A percentile compares a stretch with the other conserved stretches of the same genome.
These are phyloP conservation scores for Neurospora discreta DNA, from an alignment of 495 filamentous ascomycete genomes.

Conservation along the genomic window DNA sequence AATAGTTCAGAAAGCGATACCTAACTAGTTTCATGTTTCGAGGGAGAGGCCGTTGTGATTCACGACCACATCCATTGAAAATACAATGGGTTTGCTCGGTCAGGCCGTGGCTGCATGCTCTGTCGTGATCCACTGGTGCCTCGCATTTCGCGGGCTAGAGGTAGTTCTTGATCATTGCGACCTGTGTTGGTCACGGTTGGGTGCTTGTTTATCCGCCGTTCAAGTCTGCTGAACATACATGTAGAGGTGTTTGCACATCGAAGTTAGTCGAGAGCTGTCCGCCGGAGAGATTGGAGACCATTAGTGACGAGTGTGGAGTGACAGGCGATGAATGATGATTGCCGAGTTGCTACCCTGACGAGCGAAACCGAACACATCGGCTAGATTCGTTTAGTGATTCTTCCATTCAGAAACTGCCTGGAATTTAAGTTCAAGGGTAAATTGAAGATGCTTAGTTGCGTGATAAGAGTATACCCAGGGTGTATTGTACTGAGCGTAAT, in stretches of 20 bases:
- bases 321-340: no score
- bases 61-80: not conserved
- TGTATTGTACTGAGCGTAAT: no score
- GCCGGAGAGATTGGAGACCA: not conserved
- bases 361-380: no score
- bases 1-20: not conserved
- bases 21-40: not conserved
- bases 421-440: no score
- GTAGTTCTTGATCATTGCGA: not conserved
- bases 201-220: no score
- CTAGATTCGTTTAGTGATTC: no score
- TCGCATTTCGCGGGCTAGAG: not conserved
- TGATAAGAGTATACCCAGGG: no score
- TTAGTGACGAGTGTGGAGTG: not conserved
- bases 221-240: not conserved
- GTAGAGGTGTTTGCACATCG: not conserved
- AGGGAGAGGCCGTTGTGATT: not conserved
- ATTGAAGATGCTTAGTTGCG: no score
- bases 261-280: not conserved
- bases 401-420: no score
- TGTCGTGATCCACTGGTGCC: not conserved
- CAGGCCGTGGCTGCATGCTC: not conserved
- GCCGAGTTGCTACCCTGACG: no score
- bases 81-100: not conserved
- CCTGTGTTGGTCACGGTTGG: not conserved